Evolutionary conservation across 2,329 filamentous ascomycete genomes (phyloP).

Genomic region (Trichoderma guizhouense): DNA sequence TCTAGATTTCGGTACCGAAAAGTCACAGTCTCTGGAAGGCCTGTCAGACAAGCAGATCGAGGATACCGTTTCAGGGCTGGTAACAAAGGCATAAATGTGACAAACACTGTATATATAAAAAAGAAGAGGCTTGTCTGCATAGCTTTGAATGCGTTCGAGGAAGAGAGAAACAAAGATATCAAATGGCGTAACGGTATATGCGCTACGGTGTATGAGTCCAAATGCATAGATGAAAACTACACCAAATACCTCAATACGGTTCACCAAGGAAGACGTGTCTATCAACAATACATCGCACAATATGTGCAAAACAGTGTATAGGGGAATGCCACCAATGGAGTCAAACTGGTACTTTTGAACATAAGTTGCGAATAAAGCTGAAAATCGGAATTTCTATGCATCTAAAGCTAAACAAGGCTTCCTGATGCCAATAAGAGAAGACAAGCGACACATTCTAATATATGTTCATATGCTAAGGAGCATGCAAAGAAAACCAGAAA

Average conservation of each 20-base stretch:
- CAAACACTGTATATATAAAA: not conserved
- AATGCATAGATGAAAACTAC: conserved; percentile 8
- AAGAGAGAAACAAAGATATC: not conserved
- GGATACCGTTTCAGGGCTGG: conserved; percentile 53
- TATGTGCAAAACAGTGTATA: not conserved
- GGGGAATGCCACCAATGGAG: not conserved
- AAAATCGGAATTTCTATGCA: not conserved
- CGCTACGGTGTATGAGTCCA: conserved; percentile 1
- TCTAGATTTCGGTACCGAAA: conserved; percentile 55
- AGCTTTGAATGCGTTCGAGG: not conserved
- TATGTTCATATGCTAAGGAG: not conserved
- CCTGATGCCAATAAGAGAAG: not conserved
- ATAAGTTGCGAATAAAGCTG: not conserved
- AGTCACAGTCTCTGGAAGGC: conserved; percentile 56
- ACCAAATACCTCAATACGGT: not conserved
- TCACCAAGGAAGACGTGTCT: conserved; percentile 1
- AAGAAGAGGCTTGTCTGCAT: not conserved
- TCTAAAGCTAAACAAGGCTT: not conserved
- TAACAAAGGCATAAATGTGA: conserved; percentile 36
- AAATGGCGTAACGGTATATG: not conserved
- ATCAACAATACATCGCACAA: not conserved
- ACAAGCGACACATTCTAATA: not conserved
- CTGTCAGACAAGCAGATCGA: conserved; percentile 61
- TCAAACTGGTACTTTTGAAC: not conserved
- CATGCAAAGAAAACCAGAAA: not conserved